Conservation (phyloP, 805 yeast species). For the Candida takata region DNA sequence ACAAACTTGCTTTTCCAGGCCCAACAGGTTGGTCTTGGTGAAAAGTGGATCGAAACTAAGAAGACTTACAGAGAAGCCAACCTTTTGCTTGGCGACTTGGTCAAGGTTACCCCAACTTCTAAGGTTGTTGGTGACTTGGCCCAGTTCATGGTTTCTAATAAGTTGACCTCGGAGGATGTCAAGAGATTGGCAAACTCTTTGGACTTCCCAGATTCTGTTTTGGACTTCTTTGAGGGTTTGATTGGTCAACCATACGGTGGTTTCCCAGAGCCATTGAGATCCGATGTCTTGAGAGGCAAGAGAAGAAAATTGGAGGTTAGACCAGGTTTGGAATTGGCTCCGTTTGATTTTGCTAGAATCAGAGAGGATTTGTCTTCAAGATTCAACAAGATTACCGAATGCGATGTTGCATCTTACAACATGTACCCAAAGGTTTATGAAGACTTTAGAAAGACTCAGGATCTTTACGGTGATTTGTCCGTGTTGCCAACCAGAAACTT, state of each 20-base stretch:
- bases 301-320: constrained; percentile 82
- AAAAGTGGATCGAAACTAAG: constrained; percentile 95
- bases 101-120: constrained; percentile 98
- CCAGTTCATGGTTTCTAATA: constrained; percentile 98
- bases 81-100: constrained; percentile 87
- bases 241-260: constrained; percentile 99
- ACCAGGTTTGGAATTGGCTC: constrained; percentile 88
- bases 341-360: constrained; percentile 69
- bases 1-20: constrained; percentile 98
- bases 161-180: constrained; percentile 80
- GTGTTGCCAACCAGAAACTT: constrained; percentile 91
- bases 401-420: constrained; percentile 89
- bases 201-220: constrained; percentile 97
- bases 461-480: constrained; percentile 84
- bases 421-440: constrained; percentile 99
- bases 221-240: constrained; percentile 97
- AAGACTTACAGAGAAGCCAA: constrained; percentile 91
- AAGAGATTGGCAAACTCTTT: constrained; percentile 78
- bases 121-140: constrained; percentile 99
- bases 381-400: constrained; percentile 75
- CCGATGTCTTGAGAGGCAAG: constrained; percentile 85
- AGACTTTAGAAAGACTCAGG: constrained; percentile 65
- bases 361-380: constrained; percentile 67
- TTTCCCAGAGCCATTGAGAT: constrained; percentile 97
- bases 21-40: constrained; percentile 95